These are phyloP conservation scores for Dionaea muscipula DNA, from an alignment of 179 eudicot species.

Conservation along the genomic window DNA sequence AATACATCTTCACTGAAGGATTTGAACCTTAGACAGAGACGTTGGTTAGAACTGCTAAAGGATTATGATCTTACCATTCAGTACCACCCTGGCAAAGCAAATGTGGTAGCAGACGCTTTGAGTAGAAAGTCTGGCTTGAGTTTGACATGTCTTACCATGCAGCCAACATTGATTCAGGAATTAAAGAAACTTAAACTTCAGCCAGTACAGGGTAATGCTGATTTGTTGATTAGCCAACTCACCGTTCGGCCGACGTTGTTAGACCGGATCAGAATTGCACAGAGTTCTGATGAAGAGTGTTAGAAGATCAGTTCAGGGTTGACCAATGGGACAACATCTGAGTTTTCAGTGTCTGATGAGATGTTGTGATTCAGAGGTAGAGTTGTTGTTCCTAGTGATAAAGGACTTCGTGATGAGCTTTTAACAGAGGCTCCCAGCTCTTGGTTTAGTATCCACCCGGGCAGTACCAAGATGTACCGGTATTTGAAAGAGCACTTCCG, in stretches of 20 bases:
- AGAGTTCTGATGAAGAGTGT: no score
- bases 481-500: not conserved
- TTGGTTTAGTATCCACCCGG: not conserved
- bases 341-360: not conserved
- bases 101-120: conserved; percentile 16
- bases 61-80: conserved; percentile 8
- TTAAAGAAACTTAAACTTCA: not conserved
- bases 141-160: not conserved
- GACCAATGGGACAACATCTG: not conserved
- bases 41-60: conserved; percentile 9
- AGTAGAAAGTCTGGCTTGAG: not conserved
- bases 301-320: no score
- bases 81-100: conserved; percentile 14
- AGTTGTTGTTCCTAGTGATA: not conserved
- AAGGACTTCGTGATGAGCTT: not conserved
- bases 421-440: not conserved
- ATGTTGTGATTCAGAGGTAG: not conserved
- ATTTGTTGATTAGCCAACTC: no score
- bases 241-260: no score
- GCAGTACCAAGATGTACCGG: conserved; percentile 1
- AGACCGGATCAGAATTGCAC: no score
- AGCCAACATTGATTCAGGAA: not conserved
- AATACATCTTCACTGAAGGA: conserved; percentile 2
- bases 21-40: conserved; percentile 12
- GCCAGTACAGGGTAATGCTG: no score